Evolutionary conservation across 2,329 filamentous ascomycete genomes (phyloP).

Genomic region (Lachnellula arida): DNA sequence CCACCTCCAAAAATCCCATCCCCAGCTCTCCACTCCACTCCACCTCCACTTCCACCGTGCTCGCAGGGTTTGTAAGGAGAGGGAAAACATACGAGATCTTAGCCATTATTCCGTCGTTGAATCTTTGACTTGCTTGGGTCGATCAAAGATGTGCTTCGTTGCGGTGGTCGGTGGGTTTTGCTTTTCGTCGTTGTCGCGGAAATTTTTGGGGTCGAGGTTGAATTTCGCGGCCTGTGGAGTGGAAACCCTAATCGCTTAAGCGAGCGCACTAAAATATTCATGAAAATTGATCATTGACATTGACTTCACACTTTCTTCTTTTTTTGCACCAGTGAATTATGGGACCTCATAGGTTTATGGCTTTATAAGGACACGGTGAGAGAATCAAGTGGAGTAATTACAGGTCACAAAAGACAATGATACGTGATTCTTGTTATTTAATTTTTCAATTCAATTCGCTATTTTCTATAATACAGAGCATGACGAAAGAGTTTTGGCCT

Average conservation of each 20-base stretch:
- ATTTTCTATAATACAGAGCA: too few relatives aligned
- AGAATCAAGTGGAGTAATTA: too few relatives aligned
- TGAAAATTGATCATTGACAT: too few relatives aligned
- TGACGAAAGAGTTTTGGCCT: too few relatives aligned
- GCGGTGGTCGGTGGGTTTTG: slow-evolving; percentile 16
- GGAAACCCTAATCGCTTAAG: slow-evolving; percentile 30
- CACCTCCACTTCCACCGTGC: background rate
- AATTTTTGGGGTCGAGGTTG: background rate
- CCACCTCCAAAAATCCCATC: too few relatives aligned
- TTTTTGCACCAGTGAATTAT: background rate
- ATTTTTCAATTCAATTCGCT: too few relatives aligned
- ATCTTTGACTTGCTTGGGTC: background rate
- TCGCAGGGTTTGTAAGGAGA: background rate
- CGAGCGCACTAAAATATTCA: slow-evolving; percentile 17
- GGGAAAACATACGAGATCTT: slow-evolving; percentile 51
- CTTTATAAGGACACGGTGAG: too few relatives aligned
- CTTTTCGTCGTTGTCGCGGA: slow-evolving; percentile 15
- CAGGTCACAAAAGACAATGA: too few relatives aligned
- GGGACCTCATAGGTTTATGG: too few relatives aligned
- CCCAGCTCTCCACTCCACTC: background rate
- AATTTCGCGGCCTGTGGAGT: background rate
- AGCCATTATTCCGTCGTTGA: slow-evolving; percentile 48
- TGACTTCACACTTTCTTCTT: background rate
- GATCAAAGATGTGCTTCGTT: slow-evolving; percentile 28
- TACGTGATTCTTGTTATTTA: too few relatives aligned